phyloP scores from a whole-genome alignment of 257 asterid genomes.

The Solanum bukasovii region DNA sequence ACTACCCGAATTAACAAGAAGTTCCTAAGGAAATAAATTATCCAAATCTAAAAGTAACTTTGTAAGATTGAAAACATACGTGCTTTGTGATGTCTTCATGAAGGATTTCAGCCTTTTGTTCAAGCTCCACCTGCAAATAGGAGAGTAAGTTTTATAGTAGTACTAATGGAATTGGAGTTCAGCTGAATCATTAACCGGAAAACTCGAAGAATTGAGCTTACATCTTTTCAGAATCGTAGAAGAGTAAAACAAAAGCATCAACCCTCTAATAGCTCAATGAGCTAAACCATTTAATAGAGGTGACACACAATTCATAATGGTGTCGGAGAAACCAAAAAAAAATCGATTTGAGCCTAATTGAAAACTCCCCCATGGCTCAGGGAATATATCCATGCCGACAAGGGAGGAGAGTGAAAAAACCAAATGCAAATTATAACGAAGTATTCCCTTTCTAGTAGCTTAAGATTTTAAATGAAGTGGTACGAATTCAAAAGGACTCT shows the following conservation, averaged over 20 bases:
- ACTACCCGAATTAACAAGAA: background rate
- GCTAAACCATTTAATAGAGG: background rate
- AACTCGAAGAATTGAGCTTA: background rate
- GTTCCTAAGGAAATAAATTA: background rate
- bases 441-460: background rate
- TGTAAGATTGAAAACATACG: conserved; percentile 25
- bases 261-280: background rate
- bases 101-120: conserved; percentile 54
- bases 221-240: background rate
- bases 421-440: background rate
- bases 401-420: background rate
- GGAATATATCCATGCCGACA: background rate
- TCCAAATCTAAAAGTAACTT: background rate
- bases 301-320: background rate
- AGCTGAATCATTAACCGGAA: background rate
- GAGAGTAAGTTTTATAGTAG: background rate
- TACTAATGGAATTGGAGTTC: background rate
- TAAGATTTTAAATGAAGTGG: background rate
- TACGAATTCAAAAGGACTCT: background rate
- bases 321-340: background rate
- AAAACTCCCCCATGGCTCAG: background rate
- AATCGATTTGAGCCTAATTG: background rate
- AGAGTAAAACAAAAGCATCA: background rate
- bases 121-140: conserved; percentile 52
- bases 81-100: conserved; percentile 62